Conservation (phyloP, 768 basidiomycete genomes). For the Mycena vitilis region DNA sequence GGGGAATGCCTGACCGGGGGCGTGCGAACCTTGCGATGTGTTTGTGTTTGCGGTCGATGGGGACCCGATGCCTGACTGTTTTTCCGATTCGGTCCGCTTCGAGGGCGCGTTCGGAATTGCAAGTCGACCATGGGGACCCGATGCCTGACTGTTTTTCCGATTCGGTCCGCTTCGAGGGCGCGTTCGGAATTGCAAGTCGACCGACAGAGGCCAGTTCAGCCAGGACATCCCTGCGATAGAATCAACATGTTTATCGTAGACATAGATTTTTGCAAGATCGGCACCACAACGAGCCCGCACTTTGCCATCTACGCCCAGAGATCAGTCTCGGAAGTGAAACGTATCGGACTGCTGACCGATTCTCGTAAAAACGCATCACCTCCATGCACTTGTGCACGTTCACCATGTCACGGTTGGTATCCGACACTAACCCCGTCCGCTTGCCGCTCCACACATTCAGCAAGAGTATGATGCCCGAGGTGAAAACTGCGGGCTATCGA, state of each 20-base stretch:
- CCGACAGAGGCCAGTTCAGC: conserved; percentile 38
- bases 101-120: background rate
- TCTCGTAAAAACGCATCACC: conserved; percentile 56
- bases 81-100: too few species aligned
- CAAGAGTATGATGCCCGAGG: conserved; percentile 64
- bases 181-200: conserved; percentile 12
- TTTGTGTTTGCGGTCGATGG: background rate
- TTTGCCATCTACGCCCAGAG: conserved; percentile 48
- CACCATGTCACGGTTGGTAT: conserved; percentile 62
- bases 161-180: too few species aligned
- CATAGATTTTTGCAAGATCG: background rate
- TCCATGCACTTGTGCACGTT: conserved; percentile 71
- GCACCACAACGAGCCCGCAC: conserved; percentile 49
- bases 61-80: too few species aligned
- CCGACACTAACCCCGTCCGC: conserved; percentile 55
- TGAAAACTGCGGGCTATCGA: conserved; percentile 48
- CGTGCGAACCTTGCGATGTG: conserved; percentile 25
- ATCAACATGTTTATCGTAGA: conserved; percentile 33
- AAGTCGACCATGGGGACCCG: too few species aligned
- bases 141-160: too few species aligned
- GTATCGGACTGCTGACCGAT: conserved; percentile 40
- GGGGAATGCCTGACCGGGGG: conserved; percentile 25
- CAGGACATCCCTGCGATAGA: conserved; percentile 32
- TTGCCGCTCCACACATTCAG: conserved; percentile 75
- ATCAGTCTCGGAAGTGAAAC: too few species aligned